Evolutionary conservation across 148 eudicot species (phyloP), one percentile per base, ranked within the genome.

Genomic region (Chenopodium album): DNA sequence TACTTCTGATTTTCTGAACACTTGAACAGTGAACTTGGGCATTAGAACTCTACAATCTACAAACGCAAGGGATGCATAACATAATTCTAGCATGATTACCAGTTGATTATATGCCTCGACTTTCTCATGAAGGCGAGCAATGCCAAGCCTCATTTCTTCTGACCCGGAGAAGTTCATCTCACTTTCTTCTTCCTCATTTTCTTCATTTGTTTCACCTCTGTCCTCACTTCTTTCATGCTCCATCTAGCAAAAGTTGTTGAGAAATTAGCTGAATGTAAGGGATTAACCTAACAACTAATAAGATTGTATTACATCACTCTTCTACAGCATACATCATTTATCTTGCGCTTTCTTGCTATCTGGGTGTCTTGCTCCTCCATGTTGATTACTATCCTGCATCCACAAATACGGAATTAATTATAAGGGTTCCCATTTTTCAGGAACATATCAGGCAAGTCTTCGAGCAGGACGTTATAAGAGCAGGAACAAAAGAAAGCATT

Each of bases 131-230:
- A 93, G 91, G 81, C 81, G 83, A 88, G 76, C 83, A 76, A 93
- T 91, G 79, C 91, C 92, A 77, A 83, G 87, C 87, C 90, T 91
- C 92, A 93, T 90, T 78, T 92, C 94, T 87, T 94, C 95, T 48
- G 97, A 92, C 66, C 85, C 88, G 78, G 86, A 65, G 83, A 87
- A 81, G 83, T 77, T 82, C 79, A 71, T 81, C 75, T 82, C 93
- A 68, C 83, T 69, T 82, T 89, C 97, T 86, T 88, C 98, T 78
- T 84, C 95, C 76, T 76, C 85, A 83, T 79, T 80, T 83, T 82
- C 87, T 74, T 81, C 88, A 79, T 64, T 83, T 75, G 87, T 64
- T 75, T 79, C 89, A 78, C 78, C 88, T 78, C 80, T 82, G 56
- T 78, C 81, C 79, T 77, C 80, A 59, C 48, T 82, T 75, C 83